Evolutionary conservation across 768 basidiomycete species (phyloP).

Genomic region (Russula sp.): DNA sequence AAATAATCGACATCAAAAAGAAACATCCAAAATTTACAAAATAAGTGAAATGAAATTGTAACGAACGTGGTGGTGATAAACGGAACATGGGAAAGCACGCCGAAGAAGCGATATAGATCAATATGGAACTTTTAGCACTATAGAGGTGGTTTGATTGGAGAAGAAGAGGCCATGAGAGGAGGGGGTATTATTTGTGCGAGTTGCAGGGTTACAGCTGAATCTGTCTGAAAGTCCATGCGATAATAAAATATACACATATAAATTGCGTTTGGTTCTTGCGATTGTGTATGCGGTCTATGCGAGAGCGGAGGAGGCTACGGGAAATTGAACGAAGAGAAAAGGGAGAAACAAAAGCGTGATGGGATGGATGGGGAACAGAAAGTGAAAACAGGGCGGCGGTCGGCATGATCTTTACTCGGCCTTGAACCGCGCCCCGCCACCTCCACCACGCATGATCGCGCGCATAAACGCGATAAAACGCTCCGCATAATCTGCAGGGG

Average conservation of each 20-base stretch:
- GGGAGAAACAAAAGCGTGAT: neutral
- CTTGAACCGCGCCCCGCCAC: constrained; percentile 54
- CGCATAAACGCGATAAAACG: constrained; percentile 88
- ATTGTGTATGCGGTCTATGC: constrained; percentile 7
- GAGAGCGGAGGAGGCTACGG: neutral
- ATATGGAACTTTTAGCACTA: constrained; percentile 18
- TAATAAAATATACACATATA: neutral
- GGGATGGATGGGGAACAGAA: neutral
- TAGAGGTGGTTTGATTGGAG: neutral
- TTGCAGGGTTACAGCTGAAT: constrained; percentile 8
- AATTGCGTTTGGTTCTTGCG: constrained; percentile 8
- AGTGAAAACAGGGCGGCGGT: neutral
- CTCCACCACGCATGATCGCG: constrained; percentile 80
- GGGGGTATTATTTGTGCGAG: constrained; percentile 20
- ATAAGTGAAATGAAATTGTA: constrained; percentile 12
- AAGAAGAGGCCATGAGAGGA: neutral
- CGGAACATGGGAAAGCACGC: constrained; percentile 8
- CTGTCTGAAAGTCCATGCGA: constrained; percentile 9
- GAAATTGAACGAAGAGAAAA: neutral
- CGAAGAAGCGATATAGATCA: constrained; percentile 2
- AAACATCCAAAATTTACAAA: neutral
- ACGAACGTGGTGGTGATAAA: constrained; percentile 13
- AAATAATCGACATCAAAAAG: neutral
- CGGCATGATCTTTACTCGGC: constrained; percentile 35
- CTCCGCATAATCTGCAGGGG: constrained; percentile 80